Evolutionary conservation across 495 filamentous ascomycete species (phyloP).

Genomic region (Parmelia sp.): DNA sequence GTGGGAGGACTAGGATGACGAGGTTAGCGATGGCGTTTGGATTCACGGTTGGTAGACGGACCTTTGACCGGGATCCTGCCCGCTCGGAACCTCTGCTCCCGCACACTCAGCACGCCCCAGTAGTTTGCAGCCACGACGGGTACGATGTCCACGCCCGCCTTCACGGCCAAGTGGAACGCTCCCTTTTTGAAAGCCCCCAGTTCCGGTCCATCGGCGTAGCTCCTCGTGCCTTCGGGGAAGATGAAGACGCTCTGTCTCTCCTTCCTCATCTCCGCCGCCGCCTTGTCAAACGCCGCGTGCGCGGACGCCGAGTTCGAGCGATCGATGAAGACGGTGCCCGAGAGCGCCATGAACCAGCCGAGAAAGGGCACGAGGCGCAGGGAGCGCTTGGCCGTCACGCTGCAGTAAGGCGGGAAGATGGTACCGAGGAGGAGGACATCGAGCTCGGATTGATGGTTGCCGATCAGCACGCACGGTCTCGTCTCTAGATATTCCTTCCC

Average conservation of each 20-base stretch:
- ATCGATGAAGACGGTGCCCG: slow-evolving; percentile 91
- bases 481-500: slow-evolving; percentile 56
- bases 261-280: slow-evolving; percentile 67
- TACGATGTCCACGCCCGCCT: slow-evolving; percentile 87
- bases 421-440: slow-evolving; percentile 85
- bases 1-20: slow-evolving; percentile 58
- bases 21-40: slow-evolving; percentile 13
- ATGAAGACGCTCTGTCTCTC: slow-evolving; percentile 85
- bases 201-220: slow-evolving; percentile 72
- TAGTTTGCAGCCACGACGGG: slow-evolving; percentile 66
- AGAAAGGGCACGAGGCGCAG: slow-evolving; percentile 77
- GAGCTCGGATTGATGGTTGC: slow-evolving; percentile 91
- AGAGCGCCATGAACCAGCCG: slow-evolving; percentile 93
- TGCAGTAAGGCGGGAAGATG: slow-evolving; percentile 86
- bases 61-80: slow-evolving; percentile 78
- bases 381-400: slow-evolving; percentile 86
- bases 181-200: slow-evolving; percentile 96
- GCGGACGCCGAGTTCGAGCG: slow-evolving; percentile 73
- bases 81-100: slow-evolving; percentile 59
- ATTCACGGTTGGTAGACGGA: too few species aligned
- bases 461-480: slow-evolving; percentile 83
- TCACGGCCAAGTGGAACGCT: slow-evolving; percentile 90
- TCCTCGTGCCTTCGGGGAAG: slow-evolving; percentile 89
- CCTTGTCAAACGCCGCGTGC: slow-evolving; percentile 77
- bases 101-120: slow-evolving; percentile 68